phyloP scores from a whole-genome alignment of 805 yeast species.

The Ogataea ramenticola region DNA sequence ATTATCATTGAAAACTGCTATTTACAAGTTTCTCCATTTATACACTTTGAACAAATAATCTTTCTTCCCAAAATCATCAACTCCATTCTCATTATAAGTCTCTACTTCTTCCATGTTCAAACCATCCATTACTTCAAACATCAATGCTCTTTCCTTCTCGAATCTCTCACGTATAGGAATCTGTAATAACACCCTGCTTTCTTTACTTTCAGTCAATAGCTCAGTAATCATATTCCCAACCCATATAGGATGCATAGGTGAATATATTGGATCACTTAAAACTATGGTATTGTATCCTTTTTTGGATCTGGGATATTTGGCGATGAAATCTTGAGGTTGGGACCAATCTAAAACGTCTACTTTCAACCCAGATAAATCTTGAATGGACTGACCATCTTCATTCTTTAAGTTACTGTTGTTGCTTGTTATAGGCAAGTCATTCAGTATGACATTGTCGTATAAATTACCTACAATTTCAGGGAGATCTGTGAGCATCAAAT shows the following conservation, averaged over 20 bases:
- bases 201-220: conserved; percentile 30
- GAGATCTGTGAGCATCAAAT: conserved; percentile 63
- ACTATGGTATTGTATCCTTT: conserved; percentile 50
- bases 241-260: conserved; percentile 72
- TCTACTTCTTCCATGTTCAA: conserved; percentile 28
- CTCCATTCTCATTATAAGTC: conserved; percentile 50
- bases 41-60: conserved; percentile 41
- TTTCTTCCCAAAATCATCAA: conserved; percentile 81
- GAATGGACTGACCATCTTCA: too few relatives aligned
- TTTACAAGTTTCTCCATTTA: not conserved
- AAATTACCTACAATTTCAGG: conserved; percentile 71
- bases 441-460: conserved; percentile 47
- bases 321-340: conserved; percentile 32
- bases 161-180: conserved; percentile 68
- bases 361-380: conserved; percentile 8
- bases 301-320: conserved; percentile 17
- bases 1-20: too few relatives aligned
- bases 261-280: conserved; percentile 85
- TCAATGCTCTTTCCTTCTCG: conserved; percentile 50
- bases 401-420: conserved; percentile 4
- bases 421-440: conserved; percentile 25
- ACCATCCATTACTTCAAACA: conserved; percentile 49
- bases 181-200: conserved; percentile 54
- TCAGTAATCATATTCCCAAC: conserved; percentile 50
- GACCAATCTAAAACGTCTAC: conserved; percentile 75